Base-by-base conservation (phyloP, 2,329 filamentous ascomycete genomes). In the Xylariaceae sp. region DNA sequence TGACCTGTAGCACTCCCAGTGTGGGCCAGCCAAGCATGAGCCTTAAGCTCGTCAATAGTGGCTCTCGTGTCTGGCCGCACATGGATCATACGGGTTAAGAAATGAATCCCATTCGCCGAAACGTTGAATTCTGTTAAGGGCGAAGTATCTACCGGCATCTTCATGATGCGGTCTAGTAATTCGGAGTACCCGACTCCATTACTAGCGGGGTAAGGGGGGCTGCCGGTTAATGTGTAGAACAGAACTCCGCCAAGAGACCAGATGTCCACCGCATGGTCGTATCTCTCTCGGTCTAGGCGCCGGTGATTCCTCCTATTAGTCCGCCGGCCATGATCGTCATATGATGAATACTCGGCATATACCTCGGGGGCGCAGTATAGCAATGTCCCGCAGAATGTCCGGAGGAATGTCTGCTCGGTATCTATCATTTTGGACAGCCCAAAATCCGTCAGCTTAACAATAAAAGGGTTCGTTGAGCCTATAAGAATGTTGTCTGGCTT, bases 401-500 rank as follows among this genome's bases (percentile, higher is more conserved):
- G 90, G 36, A 97, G 75, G 65, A 96, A 96, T 0, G 92, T 96
- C 64, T 95, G 87, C 57, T 91, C 85, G 60, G 89, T 89, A 57
- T 91, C 87, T 43, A 96, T 86, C 70, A 95, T 92, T 69, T 99
- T 99, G 2, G 94, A 97, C 4, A 99, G 74, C 2, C 94, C 94
- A 74, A 99, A 99, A 68, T 99, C 94, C 0, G 94, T 96, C 13
- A 99, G 77, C 71, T 99, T 97, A 63, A 97, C 87, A 13, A 82
- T 77, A 46, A 96, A 81, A 0, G 92, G 91, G 5, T 86, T 76
- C 9, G 83, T 69, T 0, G 84, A 86, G 10, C 85, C 78, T 61
- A 97, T 88, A 39, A 99, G 78, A 56, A 99, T 96, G 66, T 99
- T 99, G 75, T 99, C 94, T 0, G 94, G 94, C 68, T 99, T 99